A percentile compares a stretch with the other conserved stretches of the same genome.
Evolutionary conservation across 257 asterid species (phyloP).

Genomic region (Solanum chiquidenum): DNA sequence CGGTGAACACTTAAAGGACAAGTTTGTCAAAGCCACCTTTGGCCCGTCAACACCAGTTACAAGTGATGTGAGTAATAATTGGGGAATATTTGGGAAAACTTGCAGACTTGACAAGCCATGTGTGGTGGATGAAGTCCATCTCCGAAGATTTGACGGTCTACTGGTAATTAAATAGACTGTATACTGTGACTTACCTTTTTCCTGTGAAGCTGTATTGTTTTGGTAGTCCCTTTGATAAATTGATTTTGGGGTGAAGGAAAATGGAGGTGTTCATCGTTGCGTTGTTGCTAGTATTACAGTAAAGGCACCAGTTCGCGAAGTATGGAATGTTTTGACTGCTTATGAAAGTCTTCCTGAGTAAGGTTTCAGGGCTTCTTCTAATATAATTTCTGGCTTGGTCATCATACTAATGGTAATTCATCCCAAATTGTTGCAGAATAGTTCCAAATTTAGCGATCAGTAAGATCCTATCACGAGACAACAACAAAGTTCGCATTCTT

Average conservation of each 20-base stretch:
- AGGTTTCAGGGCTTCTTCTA: slow-evolving; percentile 10
- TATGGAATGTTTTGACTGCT: slow-evolving; percentile 83
- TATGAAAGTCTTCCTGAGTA: slow-evolving; percentile 91
- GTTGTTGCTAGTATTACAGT: slow-evolving; percentile 94
- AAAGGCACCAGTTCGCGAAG: slow-evolving; percentile 77
- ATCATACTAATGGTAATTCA: neutral
- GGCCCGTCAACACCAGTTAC: slow-evolving; percentile 56
- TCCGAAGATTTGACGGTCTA: slow-evolving; percentile 92
- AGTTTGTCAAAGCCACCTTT: slow-evolving; percentile 39
- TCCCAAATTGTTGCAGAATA: slow-evolving; percentile 48
- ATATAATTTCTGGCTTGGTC: neutral
- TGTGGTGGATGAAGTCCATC: slow-evolving; percentile 90
- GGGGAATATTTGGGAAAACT: slow-evolving; percentile 80
- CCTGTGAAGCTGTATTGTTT: neutral
- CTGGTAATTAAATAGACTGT: slow-evolving; percentile 44
- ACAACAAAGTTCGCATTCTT: slow-evolving; percentile 83
- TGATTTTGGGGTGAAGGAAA: slow-evolving; percentile 52
- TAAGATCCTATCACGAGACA: slow-evolving; percentile 81
- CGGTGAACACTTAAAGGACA: slow-evolving; percentile 29
- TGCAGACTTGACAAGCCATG: slow-evolving; percentile 73
- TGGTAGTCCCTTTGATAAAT: slow-evolving; percentile 13
- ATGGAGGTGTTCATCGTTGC: slow-evolving; percentile 92
- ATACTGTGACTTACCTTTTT: slow-evolving; percentile 5
- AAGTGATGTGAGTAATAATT: slow-evolving; percentile 45
- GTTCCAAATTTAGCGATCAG: slow-evolving; percentile 97